These are phyloP conservation scores for Chrysopogon serrulatus DNA, from an alignment of 176 grass and related monocot species.

Conservation along the genomic window DNA sequence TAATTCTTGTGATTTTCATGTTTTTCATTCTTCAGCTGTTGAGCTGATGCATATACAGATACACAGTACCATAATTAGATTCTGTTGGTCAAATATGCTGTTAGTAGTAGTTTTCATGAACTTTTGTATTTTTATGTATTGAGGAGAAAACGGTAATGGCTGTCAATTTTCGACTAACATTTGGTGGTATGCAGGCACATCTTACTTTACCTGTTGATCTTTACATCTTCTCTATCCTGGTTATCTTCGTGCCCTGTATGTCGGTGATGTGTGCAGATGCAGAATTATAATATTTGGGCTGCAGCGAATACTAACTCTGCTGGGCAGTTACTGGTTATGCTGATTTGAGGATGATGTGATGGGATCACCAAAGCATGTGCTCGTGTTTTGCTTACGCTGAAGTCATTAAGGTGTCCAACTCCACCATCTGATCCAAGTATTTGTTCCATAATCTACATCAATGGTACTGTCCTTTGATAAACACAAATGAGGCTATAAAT, in stretches of 20 bases:
- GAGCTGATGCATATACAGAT: neutral
- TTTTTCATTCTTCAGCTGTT: neutral
- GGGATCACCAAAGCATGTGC: conserved; percentile 60
- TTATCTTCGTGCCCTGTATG: neutral
- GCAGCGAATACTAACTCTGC: neutral
- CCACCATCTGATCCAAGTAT: conserved; percentile 56
- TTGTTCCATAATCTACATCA: neutral
- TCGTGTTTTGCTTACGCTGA: conserved; percentile 65
- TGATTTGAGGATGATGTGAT: conserved; percentile 29
- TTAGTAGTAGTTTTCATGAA: neutral
- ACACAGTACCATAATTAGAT: neutral
- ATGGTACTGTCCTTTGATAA: neutral
- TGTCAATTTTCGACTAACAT: neutral
- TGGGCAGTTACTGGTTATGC: conserved; percentile 56
- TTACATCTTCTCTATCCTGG: neutral
- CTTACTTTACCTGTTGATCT: neutral
- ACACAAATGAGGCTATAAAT: neutral
- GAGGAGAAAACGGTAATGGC: neutral
- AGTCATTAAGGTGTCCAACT: conserved; percentile 66
- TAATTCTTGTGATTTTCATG: neutral
- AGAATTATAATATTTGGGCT: neutral
- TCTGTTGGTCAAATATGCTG: neutral
- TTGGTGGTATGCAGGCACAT: neutral
- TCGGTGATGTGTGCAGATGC: neutral
- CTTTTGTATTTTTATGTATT: neutral